Conservation (phyloP, 768 basidiomycete genomes). For the Boletus sensibilis region DNA sequence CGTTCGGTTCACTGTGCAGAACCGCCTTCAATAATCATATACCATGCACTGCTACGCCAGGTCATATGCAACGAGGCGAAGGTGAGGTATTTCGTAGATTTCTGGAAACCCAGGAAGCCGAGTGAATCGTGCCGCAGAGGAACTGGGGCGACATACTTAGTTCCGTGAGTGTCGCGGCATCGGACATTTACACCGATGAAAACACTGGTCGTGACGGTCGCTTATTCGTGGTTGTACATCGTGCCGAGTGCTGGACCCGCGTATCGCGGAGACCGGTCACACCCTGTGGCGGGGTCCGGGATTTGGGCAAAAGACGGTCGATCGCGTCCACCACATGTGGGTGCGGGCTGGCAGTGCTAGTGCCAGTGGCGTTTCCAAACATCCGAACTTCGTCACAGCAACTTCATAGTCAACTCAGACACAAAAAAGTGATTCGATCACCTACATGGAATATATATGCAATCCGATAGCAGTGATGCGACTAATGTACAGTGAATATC, state of each 20-base stretch:
- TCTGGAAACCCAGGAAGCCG: constrained; percentile 1
- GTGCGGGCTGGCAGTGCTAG: not conserved
- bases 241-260: not conserved
- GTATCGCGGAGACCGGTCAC: not conserved
- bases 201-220: not conserved
- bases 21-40: constrained; percentile 11
- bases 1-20: constrained; percentile 4
- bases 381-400: not conserved
- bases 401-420: not conserved
- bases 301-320: not conserved
- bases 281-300: not conserved
- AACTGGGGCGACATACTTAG: not conserved
- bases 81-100: constrained; percentile 17
- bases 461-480: constrained; percentile 8
- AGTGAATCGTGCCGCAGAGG: not conserved
- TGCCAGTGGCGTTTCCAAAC: not conserved
- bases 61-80: constrained; percentile 21
- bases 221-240: not conserved
- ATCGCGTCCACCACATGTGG: not conserved
- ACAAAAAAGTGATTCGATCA: not conserved
- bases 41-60: constrained; percentile 9
- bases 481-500: constrained; percentile 27
- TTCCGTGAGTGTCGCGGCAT: not conserved
- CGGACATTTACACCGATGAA: not conserved
- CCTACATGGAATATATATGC: constrained; percentile 1